These are phyloP conservation scores for Trichosanthes cucumerina DNA, from an alignment of 306 rosid genomes.

Conservation along the genomic window DNA sequence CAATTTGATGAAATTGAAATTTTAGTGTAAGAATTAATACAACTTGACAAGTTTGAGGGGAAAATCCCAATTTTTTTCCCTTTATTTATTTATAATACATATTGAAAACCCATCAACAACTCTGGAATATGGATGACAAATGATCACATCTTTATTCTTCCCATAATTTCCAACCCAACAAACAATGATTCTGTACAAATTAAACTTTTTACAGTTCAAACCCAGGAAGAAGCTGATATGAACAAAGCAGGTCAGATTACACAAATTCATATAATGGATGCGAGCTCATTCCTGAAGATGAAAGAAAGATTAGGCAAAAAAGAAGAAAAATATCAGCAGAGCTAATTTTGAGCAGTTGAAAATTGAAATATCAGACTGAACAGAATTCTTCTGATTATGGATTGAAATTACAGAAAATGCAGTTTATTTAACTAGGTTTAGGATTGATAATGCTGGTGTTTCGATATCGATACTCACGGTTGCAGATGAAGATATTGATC, in stretches of 20 bases:
- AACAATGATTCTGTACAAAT: neutral
- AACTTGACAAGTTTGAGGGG: no score
- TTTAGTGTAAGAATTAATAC: no score
- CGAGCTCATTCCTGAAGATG: neutral
- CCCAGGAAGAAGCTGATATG: constrained; percentile 1
- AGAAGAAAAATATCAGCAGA: neutral
- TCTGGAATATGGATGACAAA: neutral
- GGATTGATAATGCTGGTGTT: neutral
- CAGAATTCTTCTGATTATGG: neutral
- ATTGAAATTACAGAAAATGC: neutral
- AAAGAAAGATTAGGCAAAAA: neutral
- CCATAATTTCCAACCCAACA: neutral
- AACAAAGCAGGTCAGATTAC: neutral
- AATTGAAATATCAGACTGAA: neutral
- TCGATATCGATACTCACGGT: constrained; percentile 26
- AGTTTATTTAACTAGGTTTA: neutral
- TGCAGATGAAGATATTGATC: constrained; percentile 52
- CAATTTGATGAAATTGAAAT: no score
- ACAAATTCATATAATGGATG: neutral
- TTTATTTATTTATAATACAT: neutral
- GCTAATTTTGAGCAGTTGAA: neutral
- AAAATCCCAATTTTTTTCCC: no score
- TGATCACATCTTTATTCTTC: neutral
- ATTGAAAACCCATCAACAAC: neutral
- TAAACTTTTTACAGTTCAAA: neutral